A percentile compares a stretch with the other conserved stretches of the same genome.
Conservation (phyloP, 2,329 filamentous ascomycete species). For the Clonostachys sp. region DNA sequence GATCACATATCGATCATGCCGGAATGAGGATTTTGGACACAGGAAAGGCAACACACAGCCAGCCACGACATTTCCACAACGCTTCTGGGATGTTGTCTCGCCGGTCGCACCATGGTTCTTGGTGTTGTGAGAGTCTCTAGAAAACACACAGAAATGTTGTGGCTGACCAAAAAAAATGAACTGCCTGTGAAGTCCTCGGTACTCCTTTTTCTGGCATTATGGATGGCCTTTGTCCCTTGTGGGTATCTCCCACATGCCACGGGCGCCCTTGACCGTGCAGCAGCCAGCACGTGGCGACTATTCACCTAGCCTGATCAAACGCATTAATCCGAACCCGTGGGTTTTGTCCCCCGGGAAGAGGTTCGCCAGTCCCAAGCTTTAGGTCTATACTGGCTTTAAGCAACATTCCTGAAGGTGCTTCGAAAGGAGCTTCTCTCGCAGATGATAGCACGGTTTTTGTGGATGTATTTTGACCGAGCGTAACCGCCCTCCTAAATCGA, state of each 20-base stretch:
- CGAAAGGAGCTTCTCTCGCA: conserved; percentile 32
- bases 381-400: not conserved
- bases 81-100: conserved; percentile 27
- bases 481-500: conserved; percentile 55
- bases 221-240: too few species aligned
- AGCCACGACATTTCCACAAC: conserved; percentile 25
- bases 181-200: conserved; percentile 26
- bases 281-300: conserved; percentile 37
- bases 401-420: conserved; percentile 38
- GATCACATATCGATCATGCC: not conserved
- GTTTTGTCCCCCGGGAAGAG: conserved; percentile 31
- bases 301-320: conserved; percentile 47
- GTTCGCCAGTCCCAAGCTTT: conserved; percentile 39
- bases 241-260: too few species aligned
- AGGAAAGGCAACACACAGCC: conserved; percentile 44
- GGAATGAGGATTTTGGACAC: conserved; percentile 32
- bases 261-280: conserved; percentile 24
- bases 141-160: conserved; percentile 40
- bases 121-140: conserved; percentile 29
- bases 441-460: conserved; percentile 80
- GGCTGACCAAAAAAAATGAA: too few species aligned
- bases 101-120: conserved; percentile 15
- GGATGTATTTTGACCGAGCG: conserved; percentile 91
- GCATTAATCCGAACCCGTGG: conserved; percentile 48
- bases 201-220: conserved; percentile 18